Evolutionary conservation across 176 grass and related monocot genomes (phyloP), one percentile per base, ranked within the genome.

Genomic region (Thalia dealbata): DNA sequence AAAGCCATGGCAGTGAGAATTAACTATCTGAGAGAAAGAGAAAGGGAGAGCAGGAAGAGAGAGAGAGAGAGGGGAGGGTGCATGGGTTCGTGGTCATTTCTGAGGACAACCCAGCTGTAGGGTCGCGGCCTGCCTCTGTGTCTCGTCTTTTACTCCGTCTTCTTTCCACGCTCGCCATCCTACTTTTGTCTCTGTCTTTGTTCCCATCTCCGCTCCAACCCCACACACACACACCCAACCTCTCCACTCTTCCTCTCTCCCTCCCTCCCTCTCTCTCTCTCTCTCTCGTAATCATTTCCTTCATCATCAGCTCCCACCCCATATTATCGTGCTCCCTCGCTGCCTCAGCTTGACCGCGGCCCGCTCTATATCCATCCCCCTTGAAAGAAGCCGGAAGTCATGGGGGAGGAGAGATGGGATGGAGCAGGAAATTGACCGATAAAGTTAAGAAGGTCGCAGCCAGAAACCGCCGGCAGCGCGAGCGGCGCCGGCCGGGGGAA

Each of bases 1-100:
- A 9, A 58, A 58, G 54, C 54, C 54, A 58, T 58, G 54, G 54
- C 54, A 58, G 54, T 58, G 54, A 19, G 54, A 58, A 58, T 58
- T 58, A 58, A 58, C 18, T 58, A 58, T n/a, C 45, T 48, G 11
- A 13, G 45, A 13, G 10, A 48, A 60, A n/a, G 27, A 19, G 27
- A 23, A 29, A 11, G 25, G n/a, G 2, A 9, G 3, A 11, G 27
- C 10, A 25, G 19, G 13, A 0, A 27, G 60, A 63, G 60, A 25
- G 60, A 63, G 24, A 27, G 61, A 64, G 61, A 64, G 23, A 0
- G 23, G 14, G 61, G 14, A 0, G 27, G 11, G 15, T 68, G 65
- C 32, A 69, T 69, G 66, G 66, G 7, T 69, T 69, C 66, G 66
- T 69, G 66, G 66, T 69, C 66, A 69, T 44, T 69, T 69, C 66